Conservation (phyloP, 2,329 filamentous ascomycete genomes). For the Neopestalotiopsis rosae region DNA sequence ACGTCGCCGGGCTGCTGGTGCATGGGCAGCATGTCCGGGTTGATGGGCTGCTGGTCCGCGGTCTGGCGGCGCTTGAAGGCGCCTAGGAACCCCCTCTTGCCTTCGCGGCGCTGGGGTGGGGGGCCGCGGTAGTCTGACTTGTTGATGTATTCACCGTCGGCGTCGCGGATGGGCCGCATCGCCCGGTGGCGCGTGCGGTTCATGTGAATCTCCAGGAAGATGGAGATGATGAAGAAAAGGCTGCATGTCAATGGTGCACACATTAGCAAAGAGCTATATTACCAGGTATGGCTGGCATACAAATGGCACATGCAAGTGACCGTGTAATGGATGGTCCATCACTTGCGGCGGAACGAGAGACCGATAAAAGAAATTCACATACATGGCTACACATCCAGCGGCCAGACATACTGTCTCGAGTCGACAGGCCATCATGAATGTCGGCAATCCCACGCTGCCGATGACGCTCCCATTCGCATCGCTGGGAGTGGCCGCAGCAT, state of each 20-base stretch:
- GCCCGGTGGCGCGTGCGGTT: constrained; percentile 6
- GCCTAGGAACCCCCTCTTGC: constrained; percentile 6
- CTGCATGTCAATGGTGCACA: not conserved
- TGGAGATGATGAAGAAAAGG: constrained; percentile 13
- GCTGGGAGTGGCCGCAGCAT: constrained; percentile 1
- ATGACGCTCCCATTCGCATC: not conserved
- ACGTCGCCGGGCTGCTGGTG: constrained; percentile 11
- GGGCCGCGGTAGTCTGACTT: not conserved
- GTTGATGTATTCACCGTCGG: constrained; percentile 13
- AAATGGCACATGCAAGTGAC: too few species aligned
- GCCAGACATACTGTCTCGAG: constrained; percentile 6
- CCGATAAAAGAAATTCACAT: not conserved
- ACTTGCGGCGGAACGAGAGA: too few species aligned
- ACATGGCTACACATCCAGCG: not conserved
- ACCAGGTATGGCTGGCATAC: too few species aligned
- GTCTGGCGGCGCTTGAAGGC: not conserved
- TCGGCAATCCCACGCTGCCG: not conserved
- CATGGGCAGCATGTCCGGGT: constrained; percentile 6
- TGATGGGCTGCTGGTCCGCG: not conserved
- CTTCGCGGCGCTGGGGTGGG: constrained; percentile 1
- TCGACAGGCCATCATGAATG: not conserved
- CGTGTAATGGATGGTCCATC: too few species aligned
- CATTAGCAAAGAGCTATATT: not conserved
- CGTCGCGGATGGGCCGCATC: constrained; percentile 1
- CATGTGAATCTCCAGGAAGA: constrained; percentile 13